Evolutionary conservation across 169 alveolate genomes (phyloP).

Genomic region (Perkinsus chesapeaki): DNA sequence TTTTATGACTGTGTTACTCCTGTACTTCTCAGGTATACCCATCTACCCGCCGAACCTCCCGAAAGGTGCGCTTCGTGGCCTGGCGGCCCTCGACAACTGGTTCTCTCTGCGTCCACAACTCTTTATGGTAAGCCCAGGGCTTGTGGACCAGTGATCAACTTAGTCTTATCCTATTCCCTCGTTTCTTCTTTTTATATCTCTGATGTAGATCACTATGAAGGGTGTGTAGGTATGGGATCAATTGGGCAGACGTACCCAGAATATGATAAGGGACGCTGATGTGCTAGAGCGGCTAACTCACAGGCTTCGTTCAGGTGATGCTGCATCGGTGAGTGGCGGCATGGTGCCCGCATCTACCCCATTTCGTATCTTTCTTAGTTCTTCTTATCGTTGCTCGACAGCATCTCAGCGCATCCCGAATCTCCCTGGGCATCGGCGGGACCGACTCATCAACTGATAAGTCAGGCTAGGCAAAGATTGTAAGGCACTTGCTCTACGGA

Average conservation of each 20-base stretch:
- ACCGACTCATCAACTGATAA: neutral
- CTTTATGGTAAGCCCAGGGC: neutral
- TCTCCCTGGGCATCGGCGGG: neutral
- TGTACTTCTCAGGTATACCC: neutral
- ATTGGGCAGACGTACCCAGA: neutral
- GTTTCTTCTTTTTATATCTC: too few species aligned
- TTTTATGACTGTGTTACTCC: neutral
- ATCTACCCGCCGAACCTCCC: neutral
- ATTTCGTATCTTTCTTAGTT: neutral
- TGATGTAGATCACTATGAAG: neutral
- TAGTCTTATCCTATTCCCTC: too few species aligned
- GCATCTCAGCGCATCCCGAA: neutral
- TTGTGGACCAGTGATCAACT: neutral
- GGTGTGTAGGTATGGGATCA: constrained; percentile 1
- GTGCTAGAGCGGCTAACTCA: neutral
- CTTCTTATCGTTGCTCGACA: neutral
- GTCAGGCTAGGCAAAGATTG: neutral
- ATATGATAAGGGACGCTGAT: neutral
- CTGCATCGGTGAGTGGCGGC: neutral
- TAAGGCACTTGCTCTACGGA: too few species aligned
- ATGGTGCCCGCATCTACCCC: neutral
- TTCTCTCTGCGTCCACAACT: neutral
- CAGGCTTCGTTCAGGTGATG: neutral
- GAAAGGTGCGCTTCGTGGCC: neutral
- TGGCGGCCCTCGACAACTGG: neutral